Percentiles rank a stretch among this genome's conserved stretches.
Evolutionary conservation across 257 asterid species (phyloP).

Genomic region (Solanum acaule): DNA sequence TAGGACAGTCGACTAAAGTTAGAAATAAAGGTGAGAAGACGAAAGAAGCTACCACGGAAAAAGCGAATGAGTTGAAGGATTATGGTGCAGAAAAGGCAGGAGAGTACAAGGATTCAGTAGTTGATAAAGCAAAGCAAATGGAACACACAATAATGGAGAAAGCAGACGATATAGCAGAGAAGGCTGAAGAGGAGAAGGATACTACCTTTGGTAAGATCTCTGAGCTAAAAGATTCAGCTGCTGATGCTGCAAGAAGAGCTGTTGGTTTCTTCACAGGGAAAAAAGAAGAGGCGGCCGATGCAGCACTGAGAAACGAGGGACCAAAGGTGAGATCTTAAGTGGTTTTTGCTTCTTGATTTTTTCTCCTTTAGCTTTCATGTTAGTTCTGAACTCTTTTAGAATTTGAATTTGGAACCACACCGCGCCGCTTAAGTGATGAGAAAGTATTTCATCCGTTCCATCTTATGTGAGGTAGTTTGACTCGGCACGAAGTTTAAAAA

Average conservation of each 20-base stretch:
- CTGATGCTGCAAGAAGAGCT: too few relatives aligned
- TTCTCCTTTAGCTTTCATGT: neutral
- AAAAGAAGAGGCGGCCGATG: neutral
- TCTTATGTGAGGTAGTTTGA: too few relatives aligned
- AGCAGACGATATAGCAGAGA: conserved; percentile 19
- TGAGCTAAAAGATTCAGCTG: too few relatives aligned
- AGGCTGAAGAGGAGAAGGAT: conserved; percentile 1
- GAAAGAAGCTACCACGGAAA: too few relatives aligned
- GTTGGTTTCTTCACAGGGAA: too few relatives aligned
- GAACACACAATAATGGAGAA: conserved; percentile 15
- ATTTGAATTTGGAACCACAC: neutral
- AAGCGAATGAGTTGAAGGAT: neutral
- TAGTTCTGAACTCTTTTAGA: neutral
- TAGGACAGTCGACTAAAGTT: too few relatives aligned
- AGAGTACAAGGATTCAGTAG: conserved; percentile 3
- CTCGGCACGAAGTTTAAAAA: too few relatives aligned
- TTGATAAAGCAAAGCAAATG: neutral
- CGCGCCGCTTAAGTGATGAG: neutral
- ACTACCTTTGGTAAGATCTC: too few relatives aligned
- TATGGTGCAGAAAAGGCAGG: conserved; percentile 9
- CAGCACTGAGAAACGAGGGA: neutral
- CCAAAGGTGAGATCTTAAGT: neutral
- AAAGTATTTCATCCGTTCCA: neutral
- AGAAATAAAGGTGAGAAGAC: too few relatives aligned
- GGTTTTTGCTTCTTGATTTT: neutral